Percentiles rank a stretch among this genome's conserved stretches.
Evolutionary conservation across 2,329 filamentous ascomycete genomes (phyloP).

Genomic region (Leptosphaerulina australis): DNA sequence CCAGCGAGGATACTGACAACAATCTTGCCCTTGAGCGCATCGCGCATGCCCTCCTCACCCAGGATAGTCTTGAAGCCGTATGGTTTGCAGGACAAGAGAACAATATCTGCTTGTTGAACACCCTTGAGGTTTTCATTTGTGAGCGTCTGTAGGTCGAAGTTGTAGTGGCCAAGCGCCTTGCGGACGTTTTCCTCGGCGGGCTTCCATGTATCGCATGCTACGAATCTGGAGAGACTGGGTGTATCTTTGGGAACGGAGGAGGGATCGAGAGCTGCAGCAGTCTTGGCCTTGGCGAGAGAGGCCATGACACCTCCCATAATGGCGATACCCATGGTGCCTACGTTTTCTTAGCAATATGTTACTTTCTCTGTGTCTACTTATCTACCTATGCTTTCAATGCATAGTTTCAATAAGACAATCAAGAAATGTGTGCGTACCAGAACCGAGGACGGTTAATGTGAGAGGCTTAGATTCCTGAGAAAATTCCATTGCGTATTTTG

Average conservation of each 20-base stretch:
- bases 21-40: conserved; percentile 78
- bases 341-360: no score
- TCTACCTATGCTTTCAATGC: no score
- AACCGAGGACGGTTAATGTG: conserved; percentile 81
- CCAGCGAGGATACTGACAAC: conserved; percentile 83
- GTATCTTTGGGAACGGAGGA: conserved; percentile 47
- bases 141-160: conserved; percentile 67
- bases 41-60: conserved; percentile 68
- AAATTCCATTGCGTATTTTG: conserved; percentile 34
- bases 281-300: conserved; percentile 62
- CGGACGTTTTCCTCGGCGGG: conserved; percentile 72
- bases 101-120: conserved; percentile 70
- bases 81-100: conserved; percentile 82
- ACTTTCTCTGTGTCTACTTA: no score
- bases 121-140: conserved; percentile 74
- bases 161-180: conserved; percentile 67
- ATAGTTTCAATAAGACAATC: not conserved
- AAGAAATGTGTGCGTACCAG: conserved; percentile 65
- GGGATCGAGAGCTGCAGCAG: conserved; percentile 48
- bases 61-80: conserved; percentile 74
- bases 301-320: conserved; percentile 81
- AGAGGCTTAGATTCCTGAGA: conserved; percentile 53
- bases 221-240: conserved; percentile 70
- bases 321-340: conserved; percentile 84
- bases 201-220: conserved; percentile 77